phyloP scores from a whole-genome alignment of 306 rosid genomes.

The Pueraria montana region DNA sequence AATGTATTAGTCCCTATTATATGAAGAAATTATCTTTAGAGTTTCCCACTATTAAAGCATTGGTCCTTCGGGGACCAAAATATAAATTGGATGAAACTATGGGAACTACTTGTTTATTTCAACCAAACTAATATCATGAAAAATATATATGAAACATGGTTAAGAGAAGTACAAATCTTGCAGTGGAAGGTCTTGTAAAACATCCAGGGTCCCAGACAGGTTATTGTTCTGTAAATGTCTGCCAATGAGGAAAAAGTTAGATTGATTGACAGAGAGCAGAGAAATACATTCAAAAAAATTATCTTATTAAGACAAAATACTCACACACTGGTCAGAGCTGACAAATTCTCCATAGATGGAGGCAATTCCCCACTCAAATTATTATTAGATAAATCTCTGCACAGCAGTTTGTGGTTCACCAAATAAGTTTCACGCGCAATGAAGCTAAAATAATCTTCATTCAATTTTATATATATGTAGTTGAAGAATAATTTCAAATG shows the following conservation, averaged over 20 bases:
- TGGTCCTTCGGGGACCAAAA: conserved; percentile 13
- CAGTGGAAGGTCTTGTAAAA: conserved; percentile 82
- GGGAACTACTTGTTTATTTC: conserved; percentile 11
- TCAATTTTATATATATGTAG: not conserved
- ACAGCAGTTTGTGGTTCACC: conserved; percentile 41
- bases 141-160: conserved; percentile 45
- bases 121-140: conserved; percentile 22
- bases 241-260: conserved; percentile 60
- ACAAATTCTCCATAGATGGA: conserved; percentile 66
- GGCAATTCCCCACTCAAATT: conserved; percentile 89
- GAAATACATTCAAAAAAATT: conserved; percentile 19
- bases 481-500: not conserved
- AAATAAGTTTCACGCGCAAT: conserved; percentile 28
- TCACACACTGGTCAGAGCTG: conserved; percentile 83
- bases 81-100: conserved; percentile 6
- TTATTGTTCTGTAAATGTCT: conserved; percentile 87
- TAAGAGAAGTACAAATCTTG: conserved; percentile 75
- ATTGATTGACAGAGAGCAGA: conserved; percentile 23
- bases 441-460: conserved; percentile 35
- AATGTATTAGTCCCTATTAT: not conserved
- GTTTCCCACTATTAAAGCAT: not conserved
- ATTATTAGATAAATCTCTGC: conserved; percentile 89
- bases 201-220: conserved; percentile 81
- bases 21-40: not conserved
- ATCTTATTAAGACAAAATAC: conserved; percentile 55